phyloP scores from a whole-genome alignment of 345 rosid species.

The Salix caprea region DNA sequence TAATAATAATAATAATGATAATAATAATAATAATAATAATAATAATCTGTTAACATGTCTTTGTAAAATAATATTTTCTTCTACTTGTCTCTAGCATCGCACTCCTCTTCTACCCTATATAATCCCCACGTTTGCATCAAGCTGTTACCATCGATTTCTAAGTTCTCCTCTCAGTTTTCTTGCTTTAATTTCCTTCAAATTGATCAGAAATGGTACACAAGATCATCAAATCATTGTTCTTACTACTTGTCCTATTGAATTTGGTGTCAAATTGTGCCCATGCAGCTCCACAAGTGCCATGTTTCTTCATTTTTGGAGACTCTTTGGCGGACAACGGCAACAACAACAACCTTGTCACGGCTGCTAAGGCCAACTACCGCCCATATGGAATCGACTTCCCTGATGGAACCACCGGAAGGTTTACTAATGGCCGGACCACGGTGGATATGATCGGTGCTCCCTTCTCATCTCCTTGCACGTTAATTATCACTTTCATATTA shows the following conservation, averaged over 20 bases:
- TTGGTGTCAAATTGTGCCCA: background rate
- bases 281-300: background rate
- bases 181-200: background rate
- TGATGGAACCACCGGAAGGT: background rate
- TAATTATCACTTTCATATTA: background rate
- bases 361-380: background rate
- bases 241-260: background rate
- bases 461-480: background rate
- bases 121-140: no score
- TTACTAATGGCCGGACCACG: background rate
- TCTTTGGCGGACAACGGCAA: background rate
- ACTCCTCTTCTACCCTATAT: no score
- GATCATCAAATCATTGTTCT: background rate
- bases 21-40: no score
- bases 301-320: background rate
- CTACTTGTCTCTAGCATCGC: no score
- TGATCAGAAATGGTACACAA: background rate
- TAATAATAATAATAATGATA: no score
- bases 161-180: no score
- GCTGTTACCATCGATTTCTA: no score
- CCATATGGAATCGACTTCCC: background rate
- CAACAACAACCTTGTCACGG: background rate
- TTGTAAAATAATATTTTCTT: no score
- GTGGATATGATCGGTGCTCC: background rate
- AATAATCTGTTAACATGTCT: no score